Evolutionary conservation across 179 eudicot genomes (phyloP).

Genomic region (Amaranthus tricolor): DNA sequence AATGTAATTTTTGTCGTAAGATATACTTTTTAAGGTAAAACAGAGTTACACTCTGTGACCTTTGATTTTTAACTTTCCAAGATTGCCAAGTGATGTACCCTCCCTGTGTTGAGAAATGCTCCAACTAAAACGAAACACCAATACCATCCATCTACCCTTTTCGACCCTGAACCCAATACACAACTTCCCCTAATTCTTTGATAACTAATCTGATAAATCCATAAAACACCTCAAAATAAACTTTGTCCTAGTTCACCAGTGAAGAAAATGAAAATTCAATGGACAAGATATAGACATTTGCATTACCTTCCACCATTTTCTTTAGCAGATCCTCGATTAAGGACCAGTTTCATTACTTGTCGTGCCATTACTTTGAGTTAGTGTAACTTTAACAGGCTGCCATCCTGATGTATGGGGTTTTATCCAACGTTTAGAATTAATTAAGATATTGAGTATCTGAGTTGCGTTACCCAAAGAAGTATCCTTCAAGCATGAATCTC

Average conservation of each 20-base stretch:
- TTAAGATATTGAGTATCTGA: conserved; percentile 58
- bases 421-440: conserved; percentile 55
- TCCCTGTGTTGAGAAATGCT: conserved; percentile 9
- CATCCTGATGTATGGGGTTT: conserved; percentile 53
- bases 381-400: conserved; percentile 53
- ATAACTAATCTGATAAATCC: conserved; percentile 14
- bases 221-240: conserved; percentile 13
- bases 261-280: conserved; percentile 11
- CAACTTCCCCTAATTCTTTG: conserved; percentile 4
- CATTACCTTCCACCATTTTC: conserved; percentile 21
- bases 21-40: conserved; percentile 1
- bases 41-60: conserved; percentile 15
- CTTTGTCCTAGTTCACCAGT: conserved; percentile 13
- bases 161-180: conserved; percentile 9
- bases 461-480: conserved; percentile 62
- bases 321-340: conserved; percentile 22
- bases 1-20: background rate
- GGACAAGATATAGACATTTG: conserved; percentile 13
- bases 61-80: conserved; percentile 8
- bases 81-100: conserved; percentile 8
- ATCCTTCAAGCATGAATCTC: conserved; percentile 61
- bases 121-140: conserved; percentile 3
- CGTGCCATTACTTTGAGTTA: conserved; percentile 29
- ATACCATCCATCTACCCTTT: background rate
- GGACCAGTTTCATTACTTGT: conserved; percentile 25